These are phyloP conservation scores for Endothia cerciana DNA, from an alignment of 2,329 filamentous ascomycete genomes.

Conservation along the genomic window DNA sequence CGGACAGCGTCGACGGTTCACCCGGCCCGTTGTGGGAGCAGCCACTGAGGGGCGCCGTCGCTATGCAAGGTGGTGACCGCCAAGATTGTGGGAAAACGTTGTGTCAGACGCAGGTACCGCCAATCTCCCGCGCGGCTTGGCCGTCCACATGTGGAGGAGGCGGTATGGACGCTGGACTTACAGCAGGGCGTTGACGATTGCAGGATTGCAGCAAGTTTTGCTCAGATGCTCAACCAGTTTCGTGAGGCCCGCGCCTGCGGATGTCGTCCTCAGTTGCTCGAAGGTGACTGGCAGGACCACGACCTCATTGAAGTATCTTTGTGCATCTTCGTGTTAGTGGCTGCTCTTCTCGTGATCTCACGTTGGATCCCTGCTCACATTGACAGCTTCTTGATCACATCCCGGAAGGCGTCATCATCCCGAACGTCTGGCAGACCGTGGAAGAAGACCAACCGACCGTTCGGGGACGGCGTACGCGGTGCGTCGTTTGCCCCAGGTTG, in stretches of 20 bases:
- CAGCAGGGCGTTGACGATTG: constrained; percentile 74
- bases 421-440: constrained; percentile 57
- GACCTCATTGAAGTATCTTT: constrained; percentile 64
- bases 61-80: background rate
- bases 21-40: background rate
- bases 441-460: constrained; percentile 34
- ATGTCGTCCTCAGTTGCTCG: constrained; percentile 72
- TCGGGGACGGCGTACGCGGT: constrained; percentile 42
- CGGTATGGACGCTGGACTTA: constrained; percentile 46
- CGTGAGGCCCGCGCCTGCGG: constrained; percentile 61
- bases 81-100: background rate
- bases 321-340: background rate
- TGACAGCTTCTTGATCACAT: constrained; percentile 69
- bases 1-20: background rate
- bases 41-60: background rate
- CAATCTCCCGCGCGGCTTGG: background rate
- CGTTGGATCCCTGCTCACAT: constrained; percentile 46
- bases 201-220: constrained; percentile 66
- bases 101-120: constrained; percentile 1
- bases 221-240: constrained; percentile 67
- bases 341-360: too few species aligned
- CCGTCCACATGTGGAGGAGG: background rate
- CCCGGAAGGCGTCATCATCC: constrained; percentile 63
- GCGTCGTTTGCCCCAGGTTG: constrained; percentile 34
- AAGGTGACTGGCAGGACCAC: constrained; percentile 70